Evolutionary conservation across 441 rosid species (phyloP), one percentile per base, ranked within the genome.

Genomic region (Gossypium gossypioides): DNA sequence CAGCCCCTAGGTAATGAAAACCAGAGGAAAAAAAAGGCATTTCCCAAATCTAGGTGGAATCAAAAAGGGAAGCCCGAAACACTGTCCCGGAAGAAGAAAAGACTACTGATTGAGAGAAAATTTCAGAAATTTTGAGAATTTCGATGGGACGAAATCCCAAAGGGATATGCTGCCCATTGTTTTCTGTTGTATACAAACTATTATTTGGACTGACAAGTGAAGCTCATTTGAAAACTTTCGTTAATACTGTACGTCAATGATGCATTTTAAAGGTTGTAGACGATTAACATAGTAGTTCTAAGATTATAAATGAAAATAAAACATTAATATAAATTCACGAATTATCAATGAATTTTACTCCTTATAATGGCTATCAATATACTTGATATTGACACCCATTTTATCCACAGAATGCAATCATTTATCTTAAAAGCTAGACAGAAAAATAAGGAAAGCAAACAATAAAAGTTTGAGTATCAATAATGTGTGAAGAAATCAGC

Each of bases 401-500:
- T 52, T 51, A 16, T 18, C 57, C 12, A 22, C 32, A 56, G 10
- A 12, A 10, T 56, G 29, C n/a, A 56, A 56, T 22, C n/a, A 10
- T 55, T 55, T 55, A 8, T 55, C 59, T 55, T 21, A 55, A 19
- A 8, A 54, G 48, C 25, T 54, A 54, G 12, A 15, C 21, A 16
- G 18, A 51, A 52, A 42, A 42, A 42, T 42, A 42, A 9, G 48
- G 12, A 10, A 3, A 22, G 27, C n/a, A 56, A 56, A 56, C 34
- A 57, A 57, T 34, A 18, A 52, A 57, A 15, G 10, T 44, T 59
- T 10, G 57, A 69, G 25, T 76, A 72, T 18, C 73, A 73, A 25
- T 79, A 57, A 55, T 68, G 72, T 52, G 68, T 63, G 85, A 95
- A 92, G 77, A 83, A 86, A 82, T 88, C 97, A 37, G 98, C 97